Conservation (phyloP, 257 asterid species). For the Solanum medicagineum region DNA sequence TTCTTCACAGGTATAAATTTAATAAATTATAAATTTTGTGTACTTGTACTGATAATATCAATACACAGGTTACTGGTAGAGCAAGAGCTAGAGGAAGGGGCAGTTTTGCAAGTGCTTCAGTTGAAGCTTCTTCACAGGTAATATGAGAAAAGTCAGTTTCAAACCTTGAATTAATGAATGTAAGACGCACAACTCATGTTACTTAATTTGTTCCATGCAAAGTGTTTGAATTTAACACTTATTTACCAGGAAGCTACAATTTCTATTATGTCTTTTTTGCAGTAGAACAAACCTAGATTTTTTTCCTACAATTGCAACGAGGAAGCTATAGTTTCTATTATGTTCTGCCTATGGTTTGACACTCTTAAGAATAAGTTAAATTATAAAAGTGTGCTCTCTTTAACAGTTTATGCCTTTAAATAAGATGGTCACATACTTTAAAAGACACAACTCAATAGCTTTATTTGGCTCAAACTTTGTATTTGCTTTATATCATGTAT, state of each 20-base stretch:
- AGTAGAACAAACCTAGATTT: conserved; percentile 10
- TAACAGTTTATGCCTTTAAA: not conserved
- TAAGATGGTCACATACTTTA: not conserved
- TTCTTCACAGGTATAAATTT: too few relatives aligned
- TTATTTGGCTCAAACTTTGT: too few relatives aligned
- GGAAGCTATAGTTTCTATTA: not conserved
- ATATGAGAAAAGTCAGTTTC: conserved; percentile 7
- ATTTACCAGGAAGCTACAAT: conserved; percentile 10
- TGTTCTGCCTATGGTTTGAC: not conserved
- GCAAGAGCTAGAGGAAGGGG: too few relatives aligned
- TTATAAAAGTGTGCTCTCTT: not conserved
- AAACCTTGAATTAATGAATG: conserved; percentile 10
- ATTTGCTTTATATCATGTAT: not conserved
- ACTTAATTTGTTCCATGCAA: conserved; percentile 17
- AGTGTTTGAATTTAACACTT: conserved; percentile 31
- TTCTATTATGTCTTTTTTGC: conserved; percentile 29
- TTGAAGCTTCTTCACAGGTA: too few relatives aligned
- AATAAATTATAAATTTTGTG: too few relatives aligned
- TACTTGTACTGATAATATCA: too few relatives aligned
- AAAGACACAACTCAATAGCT: not conserved
- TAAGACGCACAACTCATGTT: conserved; percentile 18
- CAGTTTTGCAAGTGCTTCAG: too few relatives aligned
- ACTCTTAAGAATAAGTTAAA: not conserved
- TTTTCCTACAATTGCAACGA: conserved; percentile 7
- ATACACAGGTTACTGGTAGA: too few relatives aligned